These are phyloP conservation scores for Chrysosporium queenslandicum DNA, from an alignment of 2,329 filamentous ascomycete genomes.

Conservation along the genomic window DNA sequence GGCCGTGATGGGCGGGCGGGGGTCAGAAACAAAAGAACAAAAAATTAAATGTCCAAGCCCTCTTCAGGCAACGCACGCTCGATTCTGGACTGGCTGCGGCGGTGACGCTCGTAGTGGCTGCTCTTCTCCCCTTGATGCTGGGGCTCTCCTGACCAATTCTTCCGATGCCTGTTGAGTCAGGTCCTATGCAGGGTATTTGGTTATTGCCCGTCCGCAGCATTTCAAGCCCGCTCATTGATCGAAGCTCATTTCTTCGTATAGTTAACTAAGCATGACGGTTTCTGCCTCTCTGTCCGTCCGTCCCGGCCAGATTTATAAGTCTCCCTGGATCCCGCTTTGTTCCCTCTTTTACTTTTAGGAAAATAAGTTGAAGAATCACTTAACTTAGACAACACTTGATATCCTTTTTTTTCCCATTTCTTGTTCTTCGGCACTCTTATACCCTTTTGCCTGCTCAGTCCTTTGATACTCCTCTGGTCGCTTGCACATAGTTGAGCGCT, in stretches of 20 bases:
- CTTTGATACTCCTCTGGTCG: too few relatives aligned
- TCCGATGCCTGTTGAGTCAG: constrained; percentile 8
- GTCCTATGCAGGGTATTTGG: constrained; percentile 7
- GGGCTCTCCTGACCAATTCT: constrained; percentile 6
- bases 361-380: not conserved
- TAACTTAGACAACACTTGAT: not conserved
- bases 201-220: constrained; percentile 12
- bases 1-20: not conserved
- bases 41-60: constrained; percentile 8
- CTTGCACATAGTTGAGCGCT: too few relatives aligned
- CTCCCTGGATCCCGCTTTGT: not conserved
- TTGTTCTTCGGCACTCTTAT: not conserved
- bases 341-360: not conserved
- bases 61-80: not conserved
- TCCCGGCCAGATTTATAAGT: constrained; percentile 4
- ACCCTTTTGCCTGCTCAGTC: too few relatives aligned
- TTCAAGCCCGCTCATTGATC: constrained; percentile 10
- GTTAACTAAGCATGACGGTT: not conserved
- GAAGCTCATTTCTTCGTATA: constrained; percentile 8
- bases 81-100: too few relatives aligned
- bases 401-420: not conserved
- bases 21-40: constrained; percentile 4
- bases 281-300: not conserved
- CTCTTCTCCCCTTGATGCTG: not conserved
- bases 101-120: not conserved